Evolutionary conservation across 139 green algal species (phyloP).

Genomic region (Micractinium conductrix): DNA sequence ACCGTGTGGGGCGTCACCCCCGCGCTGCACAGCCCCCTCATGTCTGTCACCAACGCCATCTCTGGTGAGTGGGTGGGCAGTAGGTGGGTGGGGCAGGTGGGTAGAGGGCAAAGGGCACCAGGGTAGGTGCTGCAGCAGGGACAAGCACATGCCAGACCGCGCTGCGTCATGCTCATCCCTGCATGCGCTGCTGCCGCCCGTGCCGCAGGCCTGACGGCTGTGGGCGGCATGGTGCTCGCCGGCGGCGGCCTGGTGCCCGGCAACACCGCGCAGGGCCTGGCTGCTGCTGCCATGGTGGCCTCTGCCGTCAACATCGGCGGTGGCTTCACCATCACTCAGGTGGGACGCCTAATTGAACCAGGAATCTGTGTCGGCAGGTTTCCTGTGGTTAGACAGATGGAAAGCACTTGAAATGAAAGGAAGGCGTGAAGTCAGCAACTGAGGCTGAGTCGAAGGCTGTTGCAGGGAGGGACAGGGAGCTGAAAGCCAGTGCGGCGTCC

Average conservation of each 20-base stretch:
- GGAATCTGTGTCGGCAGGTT: no score
- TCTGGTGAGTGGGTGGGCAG: slow-evolving; percentile 46
- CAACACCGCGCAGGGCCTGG: slow-evolving; percentile 67
- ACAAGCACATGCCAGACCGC: not conserved
- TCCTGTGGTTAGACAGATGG: no score
- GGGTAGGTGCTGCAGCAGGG: no score
- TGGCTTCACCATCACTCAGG: slow-evolving; percentile 87
- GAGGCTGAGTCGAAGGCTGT: no score
- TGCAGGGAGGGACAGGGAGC: no score
- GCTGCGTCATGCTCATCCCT: not conserved
- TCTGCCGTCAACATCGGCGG: slow-evolving; percentile 90
- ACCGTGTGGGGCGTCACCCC: slow-evolving; percentile 63
- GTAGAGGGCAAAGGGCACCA: no score
- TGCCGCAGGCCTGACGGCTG: slow-evolving; percentile 58
- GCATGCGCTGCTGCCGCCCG: not conserved
- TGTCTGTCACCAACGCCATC: slow-evolving; percentile 96
- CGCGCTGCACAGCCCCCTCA: slow-evolving; percentile 92
- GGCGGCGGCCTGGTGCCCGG: slow-evolving; percentile 70
- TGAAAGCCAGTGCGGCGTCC: no score
- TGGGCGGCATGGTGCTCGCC: slow-evolving; percentile 82
- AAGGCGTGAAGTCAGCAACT: no score
- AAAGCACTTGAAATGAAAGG: no score
- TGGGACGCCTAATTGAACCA: no score
- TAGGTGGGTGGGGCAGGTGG: no score
- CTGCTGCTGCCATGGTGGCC: slow-evolving; percentile 68